phyloP scores from a whole-genome alignment of 257 asterid species.

The Solanum dulcamara region DNA sequence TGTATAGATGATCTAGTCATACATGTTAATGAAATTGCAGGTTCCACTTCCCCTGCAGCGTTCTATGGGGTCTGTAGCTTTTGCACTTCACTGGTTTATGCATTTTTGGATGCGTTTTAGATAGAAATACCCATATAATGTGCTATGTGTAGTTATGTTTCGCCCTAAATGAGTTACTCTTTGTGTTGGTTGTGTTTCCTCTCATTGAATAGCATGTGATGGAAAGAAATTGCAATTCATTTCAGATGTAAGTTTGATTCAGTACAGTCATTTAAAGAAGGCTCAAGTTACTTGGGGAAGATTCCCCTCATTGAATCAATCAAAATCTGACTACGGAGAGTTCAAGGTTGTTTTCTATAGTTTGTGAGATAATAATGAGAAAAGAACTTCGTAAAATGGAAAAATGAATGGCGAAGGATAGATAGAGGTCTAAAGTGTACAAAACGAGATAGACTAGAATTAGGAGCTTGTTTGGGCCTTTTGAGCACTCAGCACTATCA shows the following conservation, averaged over 20 bases:
- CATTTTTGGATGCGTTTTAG: background rate
- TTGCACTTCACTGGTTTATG: background rate
- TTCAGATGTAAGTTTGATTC: background rate
- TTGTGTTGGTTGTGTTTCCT: background rate
- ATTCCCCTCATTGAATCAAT: background rate
- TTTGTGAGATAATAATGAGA: background rate
- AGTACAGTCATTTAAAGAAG: background rate
- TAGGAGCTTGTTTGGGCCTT: background rate
- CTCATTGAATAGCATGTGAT: background rate
- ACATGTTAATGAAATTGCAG: constrained; percentile 36
- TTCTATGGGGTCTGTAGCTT: constrained; percentile 83
- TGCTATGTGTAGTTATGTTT: background rate
- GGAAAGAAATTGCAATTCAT: no score
- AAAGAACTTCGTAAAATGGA: background rate
- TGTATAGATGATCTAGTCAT: constrained; percentile 69
- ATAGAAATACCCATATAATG: background rate
- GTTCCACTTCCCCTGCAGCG: constrained; percentile 62
- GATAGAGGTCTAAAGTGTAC: background rate
- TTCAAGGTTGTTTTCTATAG: background rate
- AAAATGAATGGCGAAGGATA: background rate
- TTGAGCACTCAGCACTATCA: background rate
- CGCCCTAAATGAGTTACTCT: background rate
- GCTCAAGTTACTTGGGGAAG: background rate
- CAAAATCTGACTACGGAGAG: background rate
- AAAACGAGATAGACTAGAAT: background rate